Evolutionary conservation across 2,329 filamentous ascomycete species (phyloP).

Genomic region (Aspergillus sp.): DNA sequence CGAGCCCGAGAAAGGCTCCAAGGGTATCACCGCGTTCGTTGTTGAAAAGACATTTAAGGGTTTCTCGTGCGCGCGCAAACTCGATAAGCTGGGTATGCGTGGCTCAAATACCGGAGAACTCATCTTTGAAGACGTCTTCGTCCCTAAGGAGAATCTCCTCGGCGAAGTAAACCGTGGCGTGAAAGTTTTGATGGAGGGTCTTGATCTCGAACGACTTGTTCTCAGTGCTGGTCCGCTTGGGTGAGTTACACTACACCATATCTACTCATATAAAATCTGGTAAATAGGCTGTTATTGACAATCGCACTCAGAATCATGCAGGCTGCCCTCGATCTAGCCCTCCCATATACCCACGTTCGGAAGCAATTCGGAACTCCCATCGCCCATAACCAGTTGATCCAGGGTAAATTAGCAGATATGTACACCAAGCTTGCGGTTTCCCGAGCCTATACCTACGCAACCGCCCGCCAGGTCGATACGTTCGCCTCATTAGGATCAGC

Average conservation of each 20-base stretch:
- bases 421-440: constrained; percentile 88
- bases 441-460: constrained; percentile 82
- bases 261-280: not conserved
- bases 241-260: constrained; percentile 28
- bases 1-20: constrained; percentile 72
- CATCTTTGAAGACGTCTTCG: constrained; percentile 86
- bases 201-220: constrained; percentile 91
- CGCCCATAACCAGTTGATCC: constrained; percentile 88
- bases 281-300: constrained; percentile 11
- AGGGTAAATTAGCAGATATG: constrained; percentile 94
- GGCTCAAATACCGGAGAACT: constrained; percentile 96
- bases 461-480: constrained; percentile 78
- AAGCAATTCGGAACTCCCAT: constrained; percentile 87
- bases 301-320: constrained; percentile 71
- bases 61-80: constrained; percentile 83
- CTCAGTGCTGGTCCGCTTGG: constrained; percentile 87
- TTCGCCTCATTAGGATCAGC: constrained; percentile 46
- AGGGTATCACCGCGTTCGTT: constrained; percentile 93
- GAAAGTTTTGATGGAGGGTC: constrained; percentile 89
- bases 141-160: constrained; percentile 77
- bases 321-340: constrained; percentile 76
- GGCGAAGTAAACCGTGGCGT: constrained; percentile 80
- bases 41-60: constrained; percentile 69
- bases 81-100: constrained; percentile 98
- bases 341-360: constrained; percentile 86